Evolutionary conservation across 495 filamentous ascomycete genomes (phyloP).

Genomic region (Staphylotrichum tortipilum): DNA sequence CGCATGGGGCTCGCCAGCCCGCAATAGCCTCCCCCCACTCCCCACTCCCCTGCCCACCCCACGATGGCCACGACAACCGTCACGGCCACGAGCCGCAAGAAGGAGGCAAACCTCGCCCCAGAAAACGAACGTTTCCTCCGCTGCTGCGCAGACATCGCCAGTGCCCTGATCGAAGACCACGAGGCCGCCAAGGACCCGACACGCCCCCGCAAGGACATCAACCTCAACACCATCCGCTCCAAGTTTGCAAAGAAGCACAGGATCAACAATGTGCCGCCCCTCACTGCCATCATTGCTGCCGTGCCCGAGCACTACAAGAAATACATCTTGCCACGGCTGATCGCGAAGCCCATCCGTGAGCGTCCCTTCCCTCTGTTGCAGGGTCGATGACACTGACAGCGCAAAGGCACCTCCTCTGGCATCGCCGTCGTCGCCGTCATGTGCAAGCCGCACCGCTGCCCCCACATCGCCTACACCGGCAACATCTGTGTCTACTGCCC

Average conservation of each 20-base stretch:
- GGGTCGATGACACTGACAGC: background rate
- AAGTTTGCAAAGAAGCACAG: slow-evolving; percentile 88
- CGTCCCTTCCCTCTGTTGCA: background rate
- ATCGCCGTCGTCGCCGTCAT: slow-evolving; percentile 99
- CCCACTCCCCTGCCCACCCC: no score
- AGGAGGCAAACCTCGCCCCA: slow-evolving; percentile 67
- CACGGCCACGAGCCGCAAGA: slow-evolving; percentile 37
- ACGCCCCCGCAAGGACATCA: slow-evolving; percentile 72
- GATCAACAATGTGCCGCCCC: slow-evolving; percentile 72
- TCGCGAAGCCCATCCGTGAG: slow-evolving; percentile 91
- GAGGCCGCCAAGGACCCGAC: slow-evolving; percentile 65
- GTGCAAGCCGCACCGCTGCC: slow-evolving; percentile 97
- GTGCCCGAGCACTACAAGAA: slow-evolving; percentile 99
- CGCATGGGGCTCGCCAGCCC: background rate
- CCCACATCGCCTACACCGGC: slow-evolving; percentile 93
- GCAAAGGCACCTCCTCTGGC: slow-evolving; percentile 73
- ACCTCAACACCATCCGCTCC: slow-evolving; percentile 80
- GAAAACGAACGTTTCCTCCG: slow-evolving; percentile 91
- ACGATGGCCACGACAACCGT: slow-evolving; percentile 39
- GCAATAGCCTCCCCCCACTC: no score
- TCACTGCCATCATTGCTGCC: slow-evolving; percentile 94
- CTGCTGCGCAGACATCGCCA: slow-evolving; percentile 91
- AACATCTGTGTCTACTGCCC: slow-evolving; percentile 99
- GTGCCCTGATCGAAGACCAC: slow-evolving; percentile 84
- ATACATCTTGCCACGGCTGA: slow-evolving; percentile 89